These are phyloP conservation scores for Candida ortonii DNA, from an alignment of 805 yeast genomes.

Conservation along the genomic window DNA sequence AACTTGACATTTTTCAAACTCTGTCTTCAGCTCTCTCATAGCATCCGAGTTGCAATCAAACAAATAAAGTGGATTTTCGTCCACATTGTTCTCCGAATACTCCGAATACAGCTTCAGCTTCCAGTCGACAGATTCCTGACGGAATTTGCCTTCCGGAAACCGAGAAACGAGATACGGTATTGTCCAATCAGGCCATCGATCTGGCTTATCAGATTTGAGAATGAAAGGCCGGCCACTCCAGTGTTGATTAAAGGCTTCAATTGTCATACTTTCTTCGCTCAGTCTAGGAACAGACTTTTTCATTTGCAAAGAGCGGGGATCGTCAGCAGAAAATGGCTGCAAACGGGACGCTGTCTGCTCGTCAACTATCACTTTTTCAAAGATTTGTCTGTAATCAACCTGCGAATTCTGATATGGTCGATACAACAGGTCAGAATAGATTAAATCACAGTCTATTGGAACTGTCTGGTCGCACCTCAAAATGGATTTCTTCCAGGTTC, in stretches of 20 bases:
- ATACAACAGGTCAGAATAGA: slow-evolving; percentile 76
- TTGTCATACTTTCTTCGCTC: slow-evolving; percentile 40
- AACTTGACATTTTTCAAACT: slow-evolving; percentile 51
- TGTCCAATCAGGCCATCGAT: slow-evolving; percentile 66
- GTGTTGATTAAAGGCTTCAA: slow-evolving; percentile 39
- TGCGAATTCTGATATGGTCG: slow-evolving; percentile 83
- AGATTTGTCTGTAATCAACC: slow-evolving; percentile 52
- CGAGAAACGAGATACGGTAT: slow-evolving; percentile 44
- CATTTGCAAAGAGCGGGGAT: slow-evolving; percentile 9
- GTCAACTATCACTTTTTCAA: slow-evolving; percentile 47
- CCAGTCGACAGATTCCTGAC: slow-evolving; percentile 89
- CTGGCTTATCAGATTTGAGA: slow-evolving; percentile 20
- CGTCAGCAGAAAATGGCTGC: slow-evolving; percentile 4
- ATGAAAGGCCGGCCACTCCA: slow-evolving; percentile 61
- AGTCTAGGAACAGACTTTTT: slow-evolving; percentile 45
- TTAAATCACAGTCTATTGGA: slow-evolving; percentile 41
- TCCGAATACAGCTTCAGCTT: slow-evolving; percentile 55
- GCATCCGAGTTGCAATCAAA: slow-evolving; percentile 81
- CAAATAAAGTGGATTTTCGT: slow-evolving; percentile 81
- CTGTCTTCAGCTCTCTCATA: slow-evolving; percentile 51
- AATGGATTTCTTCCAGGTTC: slow-evolving; percentile 75
- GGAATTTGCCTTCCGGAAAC: slow-evolving; percentile 61
- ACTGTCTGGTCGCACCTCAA: slow-evolving; percentile 43
- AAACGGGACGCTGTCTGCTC: slow-evolving; percentile 30
- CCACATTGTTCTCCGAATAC: slow-evolving; percentile 60